These are phyloP conservation scores for Blastocladiella emersonii DNA, from an alignment of 371 early-diverging fungal genomes.

Conservation along the genomic window DNA sequence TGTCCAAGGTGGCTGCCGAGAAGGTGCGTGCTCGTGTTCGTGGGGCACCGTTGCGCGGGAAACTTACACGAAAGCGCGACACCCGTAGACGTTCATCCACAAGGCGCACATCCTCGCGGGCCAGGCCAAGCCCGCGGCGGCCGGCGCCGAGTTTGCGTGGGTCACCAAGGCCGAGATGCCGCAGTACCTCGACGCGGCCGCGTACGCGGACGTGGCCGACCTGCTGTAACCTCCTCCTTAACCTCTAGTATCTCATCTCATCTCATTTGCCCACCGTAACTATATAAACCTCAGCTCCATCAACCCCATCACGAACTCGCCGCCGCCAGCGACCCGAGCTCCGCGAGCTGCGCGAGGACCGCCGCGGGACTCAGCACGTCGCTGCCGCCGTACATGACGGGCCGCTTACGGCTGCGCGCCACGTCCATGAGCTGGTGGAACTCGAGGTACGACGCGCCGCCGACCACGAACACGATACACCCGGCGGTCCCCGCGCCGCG, in stretches of 20 bases:
- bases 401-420: constrained; percentile 51
- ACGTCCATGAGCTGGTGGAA: constrained; percentile 86
- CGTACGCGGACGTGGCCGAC: neutral
- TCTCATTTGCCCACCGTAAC: too few species aligned
- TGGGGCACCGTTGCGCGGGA: too few species aligned
- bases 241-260: too few species aligned
- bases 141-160: neutral
- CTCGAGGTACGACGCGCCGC: constrained; percentile 93
- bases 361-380: constrained; percentile 74
- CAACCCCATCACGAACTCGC: too few species aligned
- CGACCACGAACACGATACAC: constrained; percentile 90
- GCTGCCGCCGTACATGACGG: constrained; percentile 91
- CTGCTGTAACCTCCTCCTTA: too few species aligned
- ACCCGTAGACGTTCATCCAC: neutral
- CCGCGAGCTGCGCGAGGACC: constrained; percentile 71
- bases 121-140: neutral
- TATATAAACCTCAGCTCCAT: too few species aligned
- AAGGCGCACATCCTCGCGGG: neutral
- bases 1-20: neutral
- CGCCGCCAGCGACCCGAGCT: too few species aligned
- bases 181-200: neutral
- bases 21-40: neutral
- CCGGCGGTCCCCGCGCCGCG: constrained; percentile 45
- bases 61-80: too few species aligned
- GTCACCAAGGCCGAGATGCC: neutral